Conservation (phyloP, 2,329 filamentous ascomycete species). For the Trichoderma harzianum region DNA sequence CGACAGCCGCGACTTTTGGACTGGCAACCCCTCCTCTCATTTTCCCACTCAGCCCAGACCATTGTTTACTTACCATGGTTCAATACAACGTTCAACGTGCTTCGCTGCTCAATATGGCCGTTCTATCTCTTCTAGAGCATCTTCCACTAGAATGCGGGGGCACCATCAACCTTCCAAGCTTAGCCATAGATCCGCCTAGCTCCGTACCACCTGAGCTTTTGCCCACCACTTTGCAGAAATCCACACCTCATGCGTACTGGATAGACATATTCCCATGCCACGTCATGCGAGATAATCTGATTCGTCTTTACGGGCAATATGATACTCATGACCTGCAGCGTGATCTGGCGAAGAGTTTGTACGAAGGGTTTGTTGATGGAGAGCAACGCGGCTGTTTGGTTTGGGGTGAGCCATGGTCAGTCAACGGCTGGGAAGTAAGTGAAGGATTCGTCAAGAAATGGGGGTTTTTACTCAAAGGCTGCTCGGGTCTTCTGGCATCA, state of each 20-base stretch:
- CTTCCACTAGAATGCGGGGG: not conserved
- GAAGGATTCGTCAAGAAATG: not conserved
- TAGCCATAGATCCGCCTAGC: not conserved
- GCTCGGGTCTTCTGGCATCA: not conserved
- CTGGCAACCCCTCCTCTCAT: not conserved
- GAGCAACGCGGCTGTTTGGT: not conserved
- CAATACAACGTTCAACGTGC: slow-evolving; percentile 2
- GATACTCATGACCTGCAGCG: not conserved
- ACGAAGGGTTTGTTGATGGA: not conserved
- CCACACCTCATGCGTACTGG: not conserved
- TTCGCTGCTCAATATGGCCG: not conserved
- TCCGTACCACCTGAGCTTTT: not conserved
- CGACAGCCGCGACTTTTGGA: not conserved
- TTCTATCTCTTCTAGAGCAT: not conserved
- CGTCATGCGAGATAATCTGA: not conserved
- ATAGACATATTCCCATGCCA: not conserved
- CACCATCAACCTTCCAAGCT: slow-evolving; percentile 3
- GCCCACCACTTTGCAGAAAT: not conserved
- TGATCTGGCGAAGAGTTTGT: not conserved
- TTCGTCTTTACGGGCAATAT: not conserved
- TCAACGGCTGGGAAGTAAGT: not conserved
- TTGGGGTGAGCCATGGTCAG: slow-evolving; percentile 1
- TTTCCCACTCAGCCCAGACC: not conserved
- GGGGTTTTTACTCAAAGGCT: not conserved
- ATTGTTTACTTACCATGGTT: not conserved